Conservation (phyloP, 129 eudicot species). For the Tagetes erecta region DNA sequence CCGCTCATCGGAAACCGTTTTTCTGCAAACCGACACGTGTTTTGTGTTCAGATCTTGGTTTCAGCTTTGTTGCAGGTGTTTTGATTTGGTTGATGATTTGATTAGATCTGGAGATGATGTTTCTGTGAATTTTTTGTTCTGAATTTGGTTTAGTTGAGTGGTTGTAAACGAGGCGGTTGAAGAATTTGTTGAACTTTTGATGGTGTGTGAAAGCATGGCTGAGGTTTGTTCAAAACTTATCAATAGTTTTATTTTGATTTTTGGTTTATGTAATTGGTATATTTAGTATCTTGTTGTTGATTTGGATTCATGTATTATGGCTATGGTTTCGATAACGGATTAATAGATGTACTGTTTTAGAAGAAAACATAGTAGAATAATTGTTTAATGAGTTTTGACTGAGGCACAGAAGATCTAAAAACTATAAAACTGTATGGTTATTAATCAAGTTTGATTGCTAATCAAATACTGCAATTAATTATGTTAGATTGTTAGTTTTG, state of each 20-base stretch:
- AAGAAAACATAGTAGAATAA: background rate
- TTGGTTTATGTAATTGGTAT: background rate
- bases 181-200: constrained; percentile 26
- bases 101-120: constrained; percentile 36
- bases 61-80: background rate
- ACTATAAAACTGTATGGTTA: too few species aligned
- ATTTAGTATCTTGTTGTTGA: background rate
- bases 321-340: background rate
- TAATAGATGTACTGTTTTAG: background rate
- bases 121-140: constrained; percentile 11
- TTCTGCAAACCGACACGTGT: background rate
- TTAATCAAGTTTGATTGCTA: background rate
- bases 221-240: constrained; percentile 42
- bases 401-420: background rate
- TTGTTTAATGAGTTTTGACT: constrained; percentile 11
- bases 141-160: constrained; percentile 8
- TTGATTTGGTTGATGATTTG: constrained; percentile 15
- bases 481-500: background rate
- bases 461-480: background rate
- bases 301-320: background rate
- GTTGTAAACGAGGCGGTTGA: background rate
- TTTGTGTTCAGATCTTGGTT: constrained; percentile 33
- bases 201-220: constrained; percentile 59
- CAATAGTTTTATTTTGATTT: background rate
- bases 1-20: constrained; percentile 31